Evolutionary conservation across 2,329 filamentous ascomycete species (phyloP).

Genomic region (Penicillium sp.): DNA sequence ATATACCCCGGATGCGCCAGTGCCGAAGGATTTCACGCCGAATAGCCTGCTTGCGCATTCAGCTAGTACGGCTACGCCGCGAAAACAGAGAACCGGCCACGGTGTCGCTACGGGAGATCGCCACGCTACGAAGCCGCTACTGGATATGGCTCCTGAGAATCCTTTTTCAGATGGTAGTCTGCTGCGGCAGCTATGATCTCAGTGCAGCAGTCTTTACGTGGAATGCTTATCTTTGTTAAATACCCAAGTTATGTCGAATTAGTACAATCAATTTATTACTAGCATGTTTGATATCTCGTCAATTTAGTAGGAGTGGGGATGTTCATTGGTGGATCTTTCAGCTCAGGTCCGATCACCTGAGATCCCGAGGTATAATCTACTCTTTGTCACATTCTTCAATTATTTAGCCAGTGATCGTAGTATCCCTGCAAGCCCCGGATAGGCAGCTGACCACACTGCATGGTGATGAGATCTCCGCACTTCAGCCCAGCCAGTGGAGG

Average conservation of each 20-base stretch:
- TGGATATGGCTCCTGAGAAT: constrained; percentile 45
- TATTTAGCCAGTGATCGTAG: too few species aligned
- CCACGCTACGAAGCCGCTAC: constrained; percentile 42
- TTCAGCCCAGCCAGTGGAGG: too few species aligned
- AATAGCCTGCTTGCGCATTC: constrained; percentile 42
- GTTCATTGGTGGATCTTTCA: too few species aligned
- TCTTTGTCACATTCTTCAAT: too few species aligned
- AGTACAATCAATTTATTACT: background rate
- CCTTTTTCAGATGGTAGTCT: constrained; percentile 50
- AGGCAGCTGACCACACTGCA: too few species aligned
- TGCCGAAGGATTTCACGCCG: constrained; percentile 32
- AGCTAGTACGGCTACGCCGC: constrained; percentile 13
- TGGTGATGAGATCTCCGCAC: too few species aligned
- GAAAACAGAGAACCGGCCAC: constrained; percentile 33
- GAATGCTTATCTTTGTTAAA: background rate
- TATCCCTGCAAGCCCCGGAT: too few species aligned
- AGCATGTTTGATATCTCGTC: background rate
- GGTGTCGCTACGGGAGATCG: constrained; percentile 45
- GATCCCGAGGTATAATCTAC: too few species aligned
- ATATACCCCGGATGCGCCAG: constrained; percentile 10
- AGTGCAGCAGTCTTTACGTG: background rate
- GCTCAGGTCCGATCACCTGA: too few species aligned
- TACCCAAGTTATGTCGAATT: background rate
- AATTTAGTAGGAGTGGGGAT: too few species aligned
- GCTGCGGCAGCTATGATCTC: constrained; percentile 33